Conservation (phyloP, 2,329 filamentous ascomycete species). For the Cladosporium sp. region DNA sequence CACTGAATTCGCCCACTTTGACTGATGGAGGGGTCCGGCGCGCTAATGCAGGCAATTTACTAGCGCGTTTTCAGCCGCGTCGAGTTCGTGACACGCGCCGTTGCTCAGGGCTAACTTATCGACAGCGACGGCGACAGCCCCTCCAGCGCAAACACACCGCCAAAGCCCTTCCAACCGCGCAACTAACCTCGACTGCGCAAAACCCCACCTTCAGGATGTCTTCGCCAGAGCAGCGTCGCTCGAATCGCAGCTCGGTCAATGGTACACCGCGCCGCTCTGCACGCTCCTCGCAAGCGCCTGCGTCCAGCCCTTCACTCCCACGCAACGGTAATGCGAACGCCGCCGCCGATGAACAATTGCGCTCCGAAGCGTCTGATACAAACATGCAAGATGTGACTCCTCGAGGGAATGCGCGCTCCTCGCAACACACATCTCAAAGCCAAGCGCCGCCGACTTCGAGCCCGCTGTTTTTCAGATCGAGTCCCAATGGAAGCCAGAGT, state of each 20-base stretch:
- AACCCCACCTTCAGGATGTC: conserved; percentile 48
- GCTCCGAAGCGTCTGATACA: conserved; percentile 35
- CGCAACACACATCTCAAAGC: conserved; percentile 37
- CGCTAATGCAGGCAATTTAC: too few species aligned
- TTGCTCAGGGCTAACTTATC: too few species aligned
- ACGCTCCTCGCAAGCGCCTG: conserved; percentile 49
- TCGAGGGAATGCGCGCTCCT: conserved; percentile 34
- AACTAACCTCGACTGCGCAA: not conserved
- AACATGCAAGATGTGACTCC: conserved; percentile 34
- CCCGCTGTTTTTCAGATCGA: conserved; percentile 70
- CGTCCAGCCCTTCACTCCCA: conserved; percentile 31
- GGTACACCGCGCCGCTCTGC: conserved; percentile 43
- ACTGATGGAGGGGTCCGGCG: too few species aligned
- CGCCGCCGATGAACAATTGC: conserved; percentile 34
- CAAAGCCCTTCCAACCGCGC: too few species aligned
- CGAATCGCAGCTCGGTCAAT: conserved; percentile 46
- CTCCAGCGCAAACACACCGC: not conserved
- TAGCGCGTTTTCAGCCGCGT: conserved; percentile 4
- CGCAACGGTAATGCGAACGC: conserved; percentile 15
- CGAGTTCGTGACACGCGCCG: too few species aligned
- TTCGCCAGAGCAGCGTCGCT: conserved; percentile 53
- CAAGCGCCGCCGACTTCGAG: conserved; percentile 54
- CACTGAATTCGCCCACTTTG: too few species aligned
- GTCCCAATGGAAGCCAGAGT: conserved; percentile 43
- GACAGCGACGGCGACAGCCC: not conserved